Evolutionary conservation across 148 eudicot species (phyloP).

Genomic region (Vaccinium myrtillus): DNA sequence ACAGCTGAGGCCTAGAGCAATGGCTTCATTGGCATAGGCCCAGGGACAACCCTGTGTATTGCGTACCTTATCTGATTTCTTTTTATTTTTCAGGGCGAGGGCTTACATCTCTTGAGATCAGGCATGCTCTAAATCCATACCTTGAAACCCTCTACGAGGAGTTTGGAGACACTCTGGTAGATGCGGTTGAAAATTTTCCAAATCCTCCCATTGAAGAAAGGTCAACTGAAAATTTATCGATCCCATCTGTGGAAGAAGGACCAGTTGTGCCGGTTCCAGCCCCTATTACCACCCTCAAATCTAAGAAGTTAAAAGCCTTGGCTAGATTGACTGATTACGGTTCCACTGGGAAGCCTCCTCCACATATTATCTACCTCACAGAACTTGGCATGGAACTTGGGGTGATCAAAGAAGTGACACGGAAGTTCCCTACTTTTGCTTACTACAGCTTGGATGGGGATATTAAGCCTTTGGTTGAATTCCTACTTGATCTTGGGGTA

Average conservation of each 20-base stretch:
- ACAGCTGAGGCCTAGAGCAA: too few relatives aligned
- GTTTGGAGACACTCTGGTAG: conserved; percentile 46
- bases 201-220: conserved; percentile 43
- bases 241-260: too few relatives aligned
- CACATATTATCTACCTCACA: conserved; percentile 54
- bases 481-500: conserved; percentile 77
- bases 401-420: conserved; percentile 50
- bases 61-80: conserved; percentile 5
- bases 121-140: conserved; percentile 58
- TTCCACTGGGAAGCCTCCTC: too few relatives aligned
- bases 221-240: conserved; percentile 34
- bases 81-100: conserved; percentile 56
- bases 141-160: conserved; percentile 62
- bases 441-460: conserved; percentile 81
- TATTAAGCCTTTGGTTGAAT: conserved; percentile 19
- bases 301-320: conserved; percentile 57
- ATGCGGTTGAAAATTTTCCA: conserved; percentile 66
- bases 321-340: conserved; percentile 41
- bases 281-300: conserved; percentile 24
- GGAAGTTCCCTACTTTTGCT: conserved; percentile 78
- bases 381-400: conserved; percentile 79
- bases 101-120: conserved; percentile 77
- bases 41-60: too few relatives aligned
- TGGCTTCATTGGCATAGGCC: too few relatives aligned
- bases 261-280: conserved; percentile 38